phyloP scores from a whole-genome alignment of 1,284 basidiomycete genomes.

The Microbotryum scabiosae region DNA sequence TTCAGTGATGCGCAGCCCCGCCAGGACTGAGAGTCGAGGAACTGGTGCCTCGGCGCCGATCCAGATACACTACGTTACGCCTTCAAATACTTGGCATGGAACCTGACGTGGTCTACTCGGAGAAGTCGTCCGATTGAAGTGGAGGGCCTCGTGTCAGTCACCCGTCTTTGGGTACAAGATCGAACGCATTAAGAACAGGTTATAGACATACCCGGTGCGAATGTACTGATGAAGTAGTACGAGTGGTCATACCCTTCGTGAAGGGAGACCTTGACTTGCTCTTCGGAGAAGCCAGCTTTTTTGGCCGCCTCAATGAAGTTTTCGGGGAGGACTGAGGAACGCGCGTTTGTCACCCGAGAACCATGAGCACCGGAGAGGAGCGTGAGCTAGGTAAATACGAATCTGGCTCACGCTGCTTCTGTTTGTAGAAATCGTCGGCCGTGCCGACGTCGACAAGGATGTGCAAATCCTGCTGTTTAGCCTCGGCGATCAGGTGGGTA shows the following conservation, averaged over 20 bases:
- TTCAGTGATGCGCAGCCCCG: too few relatives aligned
- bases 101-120: constrained; percentile 43
- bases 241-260: constrained; percentile 82
- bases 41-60: too few relatives aligned
- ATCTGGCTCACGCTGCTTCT: constrained; percentile 25
- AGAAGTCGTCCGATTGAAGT: background rate
- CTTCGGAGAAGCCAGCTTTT: constrained; percentile 60
- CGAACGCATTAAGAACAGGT: background rate
- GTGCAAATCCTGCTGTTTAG: constrained; percentile 54
- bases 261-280: constrained; percentile 67
- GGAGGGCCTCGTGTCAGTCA: background rate
- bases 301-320: constrained; percentile 71
- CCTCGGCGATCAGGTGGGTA: constrained; percentile 64
- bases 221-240: constrained; percentile 73
- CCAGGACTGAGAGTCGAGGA: too few relatives aligned
- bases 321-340: constrained; percentile 60
- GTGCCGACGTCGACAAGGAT: constrained; percentile 61
- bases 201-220: constrained; percentile 40
- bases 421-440: constrained; percentile 40
- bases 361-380: background rate
- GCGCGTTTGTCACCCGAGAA: background rate
- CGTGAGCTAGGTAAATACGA: background rate
- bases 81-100: constrained; percentile 46
- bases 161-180: background rate
- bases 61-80: constrained; percentile 25